Base-by-base conservation (phyloP, 352 stramenopile genomes). In the Blastocystis sp. region DNA sequence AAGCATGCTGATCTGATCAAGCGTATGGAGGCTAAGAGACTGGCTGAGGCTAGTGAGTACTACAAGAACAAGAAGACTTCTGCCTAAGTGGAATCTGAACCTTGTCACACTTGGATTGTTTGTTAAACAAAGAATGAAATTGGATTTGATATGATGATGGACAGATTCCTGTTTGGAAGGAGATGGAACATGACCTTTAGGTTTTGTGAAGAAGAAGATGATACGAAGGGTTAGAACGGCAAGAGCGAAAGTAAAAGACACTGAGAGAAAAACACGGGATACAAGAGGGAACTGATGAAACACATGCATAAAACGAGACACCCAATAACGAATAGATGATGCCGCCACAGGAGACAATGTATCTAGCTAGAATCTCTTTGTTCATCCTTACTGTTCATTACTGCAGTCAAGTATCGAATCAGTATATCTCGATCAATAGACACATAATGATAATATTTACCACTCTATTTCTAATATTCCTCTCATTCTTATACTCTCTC, bases 61-160 rank as follows among this genome's bases (percentile, higher is more conserved):
- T n/a, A n/a, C n/a, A n/a, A n/a, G n/a, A n/a, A n/a, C n/a, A n/a
- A n/a, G n/a, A n/a, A n/a, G n/a, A n/a, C n/a, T n/a, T n/a, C n/a
- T n/a, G n/a, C n/a, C n/a, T n/a, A n/a, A n/a, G n/a, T n/a, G n/a
- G n/a, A n/a, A n/a, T n/a, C 97, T 78, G 92, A 94, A 81, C 95
- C 95, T 67, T 99, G 97, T 90, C 95, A 98, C 92, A 98, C 49
- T 57, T 57, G 49, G 21, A 57, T 12, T 57, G 49, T 57, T 7
- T 66, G 0, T 19, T 19, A 29, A 66, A 66, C 0, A 12, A 29
- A 66, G 37, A 21, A 66, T 12, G n/a, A 58, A 58, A n/a, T 58
- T n/a, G 51, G 0, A 58, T n/a, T 58, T 58, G 51, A 58, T 58
- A n/a, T n/a, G 51, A 16, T 58, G 16, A 58, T n/a, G 51, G 51